Evolutionary conservation across 805 yeast species (phyloP).

Genomic region (Candida insectalens): DNA sequence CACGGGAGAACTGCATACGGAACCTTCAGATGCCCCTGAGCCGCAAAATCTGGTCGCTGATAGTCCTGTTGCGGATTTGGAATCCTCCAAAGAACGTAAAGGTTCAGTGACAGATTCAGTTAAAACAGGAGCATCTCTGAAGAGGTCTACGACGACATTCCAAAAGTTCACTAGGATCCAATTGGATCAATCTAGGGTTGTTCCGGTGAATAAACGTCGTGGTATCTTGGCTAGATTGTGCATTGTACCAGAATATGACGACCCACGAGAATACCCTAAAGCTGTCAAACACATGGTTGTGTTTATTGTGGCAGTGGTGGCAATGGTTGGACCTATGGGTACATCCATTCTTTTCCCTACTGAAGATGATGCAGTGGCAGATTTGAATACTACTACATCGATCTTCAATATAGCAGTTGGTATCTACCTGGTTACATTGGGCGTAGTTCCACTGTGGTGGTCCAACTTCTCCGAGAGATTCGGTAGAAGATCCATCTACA

Average conservation of each 20-base stretch:
- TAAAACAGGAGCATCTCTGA: too few relatives aligned
- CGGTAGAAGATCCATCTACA: slow-evolving; percentile 69
- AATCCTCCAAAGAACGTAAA: too few relatives aligned
- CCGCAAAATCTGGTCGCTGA: too few relatives aligned
- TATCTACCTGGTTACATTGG: slow-evolving; percentile 61
- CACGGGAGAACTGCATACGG: too few relatives aligned
- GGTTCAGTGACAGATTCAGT: too few relatives aligned
- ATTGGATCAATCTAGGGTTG: slow-evolving; percentile 19
- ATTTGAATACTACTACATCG: slow-evolving; percentile 45
- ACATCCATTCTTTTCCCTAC: slow-evolving; percentile 80
- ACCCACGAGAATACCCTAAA: slow-evolving; percentile 55
- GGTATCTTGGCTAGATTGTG: slow-evolving; percentile 47
- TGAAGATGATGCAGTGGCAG: slow-evolving; percentile 44
- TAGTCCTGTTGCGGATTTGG: too few relatives aligned
- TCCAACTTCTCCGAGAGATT: slow-evolving; percentile 64
- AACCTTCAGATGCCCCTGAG: too few relatives aligned
- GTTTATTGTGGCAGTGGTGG: slow-evolving; percentile 59
- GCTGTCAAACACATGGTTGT: slow-evolving; percentile 45
- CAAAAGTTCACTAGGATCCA: slow-evolving; percentile 11
- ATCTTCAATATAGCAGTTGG: slow-evolving; percentile 75
- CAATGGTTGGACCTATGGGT: slow-evolving; percentile 83
- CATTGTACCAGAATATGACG: slow-evolving; percentile 60
- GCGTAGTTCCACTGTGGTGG: slow-evolving; percentile 87
- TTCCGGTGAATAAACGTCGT: slow-evolving; percentile 36
- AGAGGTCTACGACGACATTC: too few relatives aligned